phyloP scores from a whole-genome alignment of 768 basidiomycete genomes.

The Chlorophyllum brunneum region DNA sequence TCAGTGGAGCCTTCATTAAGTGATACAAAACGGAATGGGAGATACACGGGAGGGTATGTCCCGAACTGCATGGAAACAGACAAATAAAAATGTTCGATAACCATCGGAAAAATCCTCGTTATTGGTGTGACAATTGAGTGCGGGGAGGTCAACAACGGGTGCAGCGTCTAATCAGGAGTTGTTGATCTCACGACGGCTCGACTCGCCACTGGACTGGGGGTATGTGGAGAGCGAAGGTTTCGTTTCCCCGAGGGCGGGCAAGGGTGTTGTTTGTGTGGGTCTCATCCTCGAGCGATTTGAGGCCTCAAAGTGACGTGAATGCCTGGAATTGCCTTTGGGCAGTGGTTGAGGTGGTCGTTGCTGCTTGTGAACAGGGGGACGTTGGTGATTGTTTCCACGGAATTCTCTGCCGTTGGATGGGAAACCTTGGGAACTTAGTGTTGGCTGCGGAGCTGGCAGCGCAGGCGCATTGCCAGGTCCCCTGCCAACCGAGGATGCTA shows the following conservation, averaged over 20 bases:
- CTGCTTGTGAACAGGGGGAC: not conserved
- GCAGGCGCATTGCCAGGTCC: not conserved
- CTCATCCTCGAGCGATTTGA: not conserved
- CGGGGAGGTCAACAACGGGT: not conserved
- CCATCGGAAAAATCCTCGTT: too few species aligned
- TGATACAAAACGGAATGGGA: too few species aligned
- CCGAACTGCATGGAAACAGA: too few species aligned
- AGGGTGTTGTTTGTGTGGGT: too few species aligned
- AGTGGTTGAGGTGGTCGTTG: not conserved
- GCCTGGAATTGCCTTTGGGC: not conserved
- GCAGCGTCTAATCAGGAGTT: not conserved
- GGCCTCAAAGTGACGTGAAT: not conserved
- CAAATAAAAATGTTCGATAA: too few species aligned
- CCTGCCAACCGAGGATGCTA: not conserved
- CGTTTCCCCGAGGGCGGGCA: not conserved
- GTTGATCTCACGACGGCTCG: not conserved
- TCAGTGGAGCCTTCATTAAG: not conserved
- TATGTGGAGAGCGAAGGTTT: not conserved
- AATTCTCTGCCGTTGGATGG: not conserved
- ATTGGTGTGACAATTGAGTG: not conserved
- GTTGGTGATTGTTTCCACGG: slow-evolving; percentile 1
- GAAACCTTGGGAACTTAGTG: not conserved
- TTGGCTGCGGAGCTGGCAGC: slow-evolving; percentile 2
- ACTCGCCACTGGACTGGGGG: not conserved
- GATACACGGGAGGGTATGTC: too few species aligned